Percentiles rank a stretch among this genome's conserved stretches.
Evolutionary conservation across 2,329 filamentous ascomycete species (phyloP).

Genomic region (Sporothrix curviconia): DNA sequence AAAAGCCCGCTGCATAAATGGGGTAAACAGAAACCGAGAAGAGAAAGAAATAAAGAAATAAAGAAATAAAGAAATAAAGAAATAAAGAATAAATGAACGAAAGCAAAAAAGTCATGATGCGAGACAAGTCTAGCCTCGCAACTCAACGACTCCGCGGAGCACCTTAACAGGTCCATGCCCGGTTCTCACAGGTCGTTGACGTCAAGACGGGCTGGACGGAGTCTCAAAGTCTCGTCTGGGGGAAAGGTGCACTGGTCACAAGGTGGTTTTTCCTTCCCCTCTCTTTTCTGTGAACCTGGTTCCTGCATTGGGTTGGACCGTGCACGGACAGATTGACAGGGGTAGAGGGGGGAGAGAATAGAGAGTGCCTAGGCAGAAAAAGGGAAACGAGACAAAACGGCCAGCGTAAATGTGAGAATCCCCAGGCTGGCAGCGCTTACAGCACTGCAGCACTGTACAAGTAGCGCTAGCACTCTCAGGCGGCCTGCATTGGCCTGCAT

Average conservation of each 20-base stretch:
- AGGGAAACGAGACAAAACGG: neutral
- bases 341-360: neutral
- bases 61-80: too few relatives aligned
- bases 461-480: neutral
- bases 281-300: neutral
- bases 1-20: too few relatives aligned
- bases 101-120: too few relatives aligned
- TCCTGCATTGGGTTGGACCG: conserved; percentile 5
- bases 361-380: neutral
- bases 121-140: too few relatives aligned
- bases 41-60: too few relatives aligned
- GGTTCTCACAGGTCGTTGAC: too few relatives aligned
- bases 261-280: neutral
- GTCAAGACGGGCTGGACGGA: too few relatives aligned
- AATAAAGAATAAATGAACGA: too few relatives aligned
- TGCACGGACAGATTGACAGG: neutral
- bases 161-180: too few relatives aligned
- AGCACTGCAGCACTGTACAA: neutral
- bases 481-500: neutral
- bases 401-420: conserved; percentile 7
- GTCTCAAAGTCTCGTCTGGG: too few relatives aligned
- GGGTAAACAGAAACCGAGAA: too few relatives aligned
- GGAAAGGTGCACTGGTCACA: neutral
- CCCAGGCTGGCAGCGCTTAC: neutral
- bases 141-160: too few relatives aligned